These are phyloP conservation scores for Phyllostachys edulis DNA, from an alignment of 176 grass and related monocot genomes.

Conservation along the genomic window DNA sequence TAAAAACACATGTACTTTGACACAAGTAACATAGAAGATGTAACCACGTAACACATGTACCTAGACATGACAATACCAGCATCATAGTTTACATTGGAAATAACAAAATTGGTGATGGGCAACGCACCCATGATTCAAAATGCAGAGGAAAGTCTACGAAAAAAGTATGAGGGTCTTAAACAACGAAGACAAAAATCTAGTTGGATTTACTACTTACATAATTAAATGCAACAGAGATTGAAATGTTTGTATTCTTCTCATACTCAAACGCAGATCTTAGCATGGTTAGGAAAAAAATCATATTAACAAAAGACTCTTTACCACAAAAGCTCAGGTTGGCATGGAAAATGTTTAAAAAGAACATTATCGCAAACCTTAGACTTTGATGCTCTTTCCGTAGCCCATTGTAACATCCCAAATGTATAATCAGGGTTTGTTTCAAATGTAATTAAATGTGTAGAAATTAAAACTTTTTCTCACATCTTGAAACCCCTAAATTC, in stretches of 20 bases:
- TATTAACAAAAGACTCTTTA: conserved; percentile 17
- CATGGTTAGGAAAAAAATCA: conserved; percentile 12
- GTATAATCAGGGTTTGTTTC: too few relatives aligned
- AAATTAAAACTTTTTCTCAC: too few relatives aligned
- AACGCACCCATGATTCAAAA: conserved; percentile 3
- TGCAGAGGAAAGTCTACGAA: neutral
- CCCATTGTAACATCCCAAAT: too few relatives aligned
- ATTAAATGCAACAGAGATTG: neutral
- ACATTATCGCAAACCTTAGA: conserved; percentile 59
- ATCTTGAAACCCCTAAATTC: too few relatives aligned
- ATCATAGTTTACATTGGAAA: neutral
- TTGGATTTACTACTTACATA: neutral
- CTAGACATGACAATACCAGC: neutral
- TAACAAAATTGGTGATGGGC: neutral
- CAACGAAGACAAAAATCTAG: neutral
- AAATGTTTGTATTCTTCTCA: conserved; percentile 76
- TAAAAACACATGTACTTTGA: neutral
- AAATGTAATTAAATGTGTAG: too few relatives aligned
- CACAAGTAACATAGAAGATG: conserved; percentile 5
- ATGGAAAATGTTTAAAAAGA: conserved; percentile 25
- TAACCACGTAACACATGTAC: neutral
- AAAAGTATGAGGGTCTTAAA: neutral
- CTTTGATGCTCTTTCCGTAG: conserved; percentile 76
- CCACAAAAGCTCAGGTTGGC: conserved; percentile 21
- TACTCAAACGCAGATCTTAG: conserved; percentile 73